Evolutionary conservation across 129 eudicot genomes (phyloP), one percentile per base, ranked within the genome.

Genomic region (Apium graveolens): DNA sequence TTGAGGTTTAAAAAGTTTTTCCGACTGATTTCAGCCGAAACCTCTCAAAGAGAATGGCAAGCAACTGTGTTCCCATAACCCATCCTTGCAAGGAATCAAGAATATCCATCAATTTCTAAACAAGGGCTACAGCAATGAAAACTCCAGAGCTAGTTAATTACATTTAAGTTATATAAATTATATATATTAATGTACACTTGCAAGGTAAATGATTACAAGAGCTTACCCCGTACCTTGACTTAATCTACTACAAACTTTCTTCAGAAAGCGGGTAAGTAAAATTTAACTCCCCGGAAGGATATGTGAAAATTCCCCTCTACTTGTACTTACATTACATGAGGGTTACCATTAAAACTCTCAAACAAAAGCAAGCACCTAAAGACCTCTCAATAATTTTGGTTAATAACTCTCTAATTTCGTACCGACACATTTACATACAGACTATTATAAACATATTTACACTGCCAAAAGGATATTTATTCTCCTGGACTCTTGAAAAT

Each of bases 321-420:
- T 76, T 75, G 45, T 88, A 86, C 82, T 86, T 87, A 87, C 97
- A 86, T 72, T 81, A 87, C 81, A 76, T 77, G 78, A 78, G 83
- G 83, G 87, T 81, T 72, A 76, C 78, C 41, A 57, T 66, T 38
- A 18, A 48, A 31, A 82, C 71, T 74, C 75, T 5, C 32, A 42
- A 49, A 72, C 53, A 72, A 60, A n/a, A 60, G 68, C 55, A 31
- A 27, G 18, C 32, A 65, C 73, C 70, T 39, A 86, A 53, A 62
- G 60, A 70, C 87, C 55, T 66, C 77, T 38, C 45, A 68, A 66
- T 76, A 39, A 49, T 79, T 77, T 68, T 73, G 60, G 75, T 82
- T 77, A 82, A 78, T 76, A 57, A 84, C 81, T 77, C 63, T 63
- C 86, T 80, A 86, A 80, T 76, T 39, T 62, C 78, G 42, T 72